A percentile compares a stretch with the other conserved stretches of the same genome.
phyloP scores from a whole-genome alignment of 345 rosid species.

The Crucihimalaya himalaica region DNA sequence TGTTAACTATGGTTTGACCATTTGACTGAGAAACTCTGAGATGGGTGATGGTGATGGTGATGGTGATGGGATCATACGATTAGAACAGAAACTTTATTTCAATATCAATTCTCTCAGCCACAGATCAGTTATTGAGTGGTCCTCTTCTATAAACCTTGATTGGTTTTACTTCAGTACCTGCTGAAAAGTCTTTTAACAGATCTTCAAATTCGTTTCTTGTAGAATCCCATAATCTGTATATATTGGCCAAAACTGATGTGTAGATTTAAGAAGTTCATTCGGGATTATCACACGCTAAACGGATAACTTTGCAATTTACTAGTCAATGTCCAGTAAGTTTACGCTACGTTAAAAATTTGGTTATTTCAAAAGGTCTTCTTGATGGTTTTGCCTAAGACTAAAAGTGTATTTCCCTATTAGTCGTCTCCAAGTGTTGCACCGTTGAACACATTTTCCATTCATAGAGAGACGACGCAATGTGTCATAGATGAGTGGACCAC shows the following conservation, averaged over 20 bases:
- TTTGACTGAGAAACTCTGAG: slow-evolving; percentile 20
- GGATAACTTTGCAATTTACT: not conserved
- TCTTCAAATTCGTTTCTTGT: not conserved
- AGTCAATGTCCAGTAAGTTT: not conserved
- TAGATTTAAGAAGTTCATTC: not conserved
- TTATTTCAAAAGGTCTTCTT: not conserved
- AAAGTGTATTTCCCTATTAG: not conserved
- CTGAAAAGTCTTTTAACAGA: not conserved
- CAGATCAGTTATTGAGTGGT: slow-evolving; percentile 18
- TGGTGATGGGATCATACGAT: slow-evolving; percentile 10
- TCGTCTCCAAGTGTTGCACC: slow-evolving; percentile 10
- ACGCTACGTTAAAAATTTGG: not conserved
- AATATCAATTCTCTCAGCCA: not conserved
- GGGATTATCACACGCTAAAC: not conserved
- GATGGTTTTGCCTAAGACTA: not conserved
- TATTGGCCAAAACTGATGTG: not conserved
- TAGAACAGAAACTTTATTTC: slow-evolving; percentile 1
- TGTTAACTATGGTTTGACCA: not conserved
- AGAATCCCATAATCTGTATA: not conserved
- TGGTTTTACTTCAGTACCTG: not conserved
- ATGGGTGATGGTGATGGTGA: slow-evolving; percentile 8
- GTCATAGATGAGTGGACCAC: slow-evolving; percentile 29
- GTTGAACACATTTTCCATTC: not conserved
- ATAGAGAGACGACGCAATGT: slow-evolving; percentile 24
- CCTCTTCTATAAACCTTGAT: slow-evolving; percentile 2